Evolutionary conservation across 805 yeast genomes (phyloP).

Genomic region (Kuraishia floccosa): DNA sequence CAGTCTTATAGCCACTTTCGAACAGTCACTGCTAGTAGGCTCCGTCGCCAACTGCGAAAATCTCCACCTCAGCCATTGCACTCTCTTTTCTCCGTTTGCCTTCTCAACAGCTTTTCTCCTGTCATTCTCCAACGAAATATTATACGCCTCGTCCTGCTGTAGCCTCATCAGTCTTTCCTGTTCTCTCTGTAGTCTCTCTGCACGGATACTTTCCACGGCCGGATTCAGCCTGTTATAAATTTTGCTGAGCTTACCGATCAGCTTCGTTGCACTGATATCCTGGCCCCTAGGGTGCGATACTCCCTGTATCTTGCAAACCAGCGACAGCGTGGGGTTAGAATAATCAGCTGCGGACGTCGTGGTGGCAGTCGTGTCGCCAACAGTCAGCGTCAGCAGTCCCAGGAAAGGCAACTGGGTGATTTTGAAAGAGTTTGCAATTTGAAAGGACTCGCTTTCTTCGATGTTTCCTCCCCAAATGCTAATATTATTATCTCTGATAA

Average conservation of each 20-base stretch:
- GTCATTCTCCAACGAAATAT: conserved; percentile 60
- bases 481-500: conserved; percentile 37
- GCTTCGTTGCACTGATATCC: conserved; percentile 16
- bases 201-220: conserved; percentile 44
- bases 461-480: conserved; percentile 85
- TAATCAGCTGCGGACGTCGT: conserved; percentile 45
- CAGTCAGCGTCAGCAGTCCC: conserved; percentile 64
- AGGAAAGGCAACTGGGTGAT: conserved; percentile 74
- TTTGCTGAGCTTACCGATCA: conserved; percentile 24
- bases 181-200: conserved; percentile 46
- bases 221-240: conserved; percentile 43
- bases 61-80: conserved; percentile 41
- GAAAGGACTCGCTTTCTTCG: conserved; percentile 72
- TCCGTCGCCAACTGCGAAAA: conserved; percentile 12
- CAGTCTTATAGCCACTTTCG: conserved; percentile 64
- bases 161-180: conserved; percentile 28
- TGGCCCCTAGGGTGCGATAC: conserved; percentile 18
- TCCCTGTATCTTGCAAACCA: conserved; percentile 58
- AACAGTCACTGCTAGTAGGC: conserved; percentile 16
- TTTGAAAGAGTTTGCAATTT: conserved; percentile 64
- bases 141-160: conserved; percentile 73
- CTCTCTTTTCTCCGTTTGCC: conserved; percentile 12
- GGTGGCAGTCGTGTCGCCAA: conserved; percentile 35
- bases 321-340: conserved; percentile 44
- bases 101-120: conserved; percentile 36